Base-by-base conservation (phyloP, 148 eudicot genomes). In the Chenopodium formosanum region DNA sequence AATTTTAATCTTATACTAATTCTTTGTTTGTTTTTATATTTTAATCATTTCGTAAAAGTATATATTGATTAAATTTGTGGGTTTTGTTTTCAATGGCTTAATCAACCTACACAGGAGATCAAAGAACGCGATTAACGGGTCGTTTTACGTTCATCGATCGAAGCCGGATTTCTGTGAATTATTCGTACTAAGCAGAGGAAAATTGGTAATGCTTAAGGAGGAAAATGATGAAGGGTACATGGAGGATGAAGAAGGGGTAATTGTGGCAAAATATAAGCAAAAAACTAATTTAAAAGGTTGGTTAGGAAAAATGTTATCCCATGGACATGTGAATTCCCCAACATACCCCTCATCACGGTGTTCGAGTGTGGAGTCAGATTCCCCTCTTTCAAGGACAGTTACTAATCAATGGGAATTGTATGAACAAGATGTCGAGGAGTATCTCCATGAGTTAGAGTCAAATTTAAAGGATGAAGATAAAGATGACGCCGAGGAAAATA, bases 91-190 rank as follows among this genome's bases (percentile, higher is more conserved):
- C 2, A 40, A 62, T 79, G 70, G 70, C 63, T 68, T 75, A 58
- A 79, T 74, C 67, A 75, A 74, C 4, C 40, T 6, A 37, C 56
- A 37, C 47, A 92, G 97, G 92, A 92, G 83, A 82, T 86, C 91
- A 56, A 90, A 81, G 65, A 78, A 83, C 46, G 90, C 82, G 23
- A 80, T 89, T 12, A 89, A 81, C 37, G 89, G 87, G 71, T 84
- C 90, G 50, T 89, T 87, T 27, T 85, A 85, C 64, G 83, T 92
- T 72, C 84, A 87, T 27, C 77, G 86, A 44, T 75, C 88, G 31
- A 94, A 94, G 76, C 98, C 98, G 0, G 91, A 87, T 2, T 91
- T 87, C 74, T 94, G 98, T 79, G 86, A 91, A 66, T 53, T 94
- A 32, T 90, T 81, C 83, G 73, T 89, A 9, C 34, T 92, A 76